Conservation (phyloP, 176 grass and related monocot species). For the Canna indica region DNA sequence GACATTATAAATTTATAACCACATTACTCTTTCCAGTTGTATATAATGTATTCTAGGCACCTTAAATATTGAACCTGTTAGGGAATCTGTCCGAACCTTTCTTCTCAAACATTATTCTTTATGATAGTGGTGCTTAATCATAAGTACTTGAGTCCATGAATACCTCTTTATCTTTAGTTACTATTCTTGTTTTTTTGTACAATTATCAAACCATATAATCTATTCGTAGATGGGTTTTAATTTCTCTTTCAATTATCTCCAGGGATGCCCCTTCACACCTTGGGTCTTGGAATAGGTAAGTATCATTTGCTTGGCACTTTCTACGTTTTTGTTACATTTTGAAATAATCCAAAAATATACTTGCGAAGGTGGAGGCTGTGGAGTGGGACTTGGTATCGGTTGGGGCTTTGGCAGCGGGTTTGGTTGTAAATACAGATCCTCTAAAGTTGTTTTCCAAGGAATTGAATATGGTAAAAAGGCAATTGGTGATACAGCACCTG, state of each 20-base stretch:
- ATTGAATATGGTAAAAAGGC: constrained; percentile 63
- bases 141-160: neutral
- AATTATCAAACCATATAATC: constrained; percentile 3
- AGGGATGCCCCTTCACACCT: constrained; percentile 83
- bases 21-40: neutral
- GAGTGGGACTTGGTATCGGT: constrained; percentile 72
- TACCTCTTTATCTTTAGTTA: neutral
- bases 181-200: neutral
- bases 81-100: neutral
- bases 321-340: neutral
- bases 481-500: constrained; percentile 29
- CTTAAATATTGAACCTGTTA: neutral
- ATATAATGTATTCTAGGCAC: no score
- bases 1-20: neutral
- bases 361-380: constrained; percentile 64
- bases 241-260: constrained; percentile 19
- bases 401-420: constrained; percentile 89
- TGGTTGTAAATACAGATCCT: constrained; percentile 83
- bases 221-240: constrained; percentile 19
- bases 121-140: neutral
- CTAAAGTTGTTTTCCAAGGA: constrained; percentile 76
- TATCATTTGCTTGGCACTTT: neutral
- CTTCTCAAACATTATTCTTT: neutral
- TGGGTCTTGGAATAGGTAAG: constrained; percentile 81
- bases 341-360: neutral